Base-by-base conservation (phyloP, 106 monocot species). In the Apostasia ramifera region DNA sequence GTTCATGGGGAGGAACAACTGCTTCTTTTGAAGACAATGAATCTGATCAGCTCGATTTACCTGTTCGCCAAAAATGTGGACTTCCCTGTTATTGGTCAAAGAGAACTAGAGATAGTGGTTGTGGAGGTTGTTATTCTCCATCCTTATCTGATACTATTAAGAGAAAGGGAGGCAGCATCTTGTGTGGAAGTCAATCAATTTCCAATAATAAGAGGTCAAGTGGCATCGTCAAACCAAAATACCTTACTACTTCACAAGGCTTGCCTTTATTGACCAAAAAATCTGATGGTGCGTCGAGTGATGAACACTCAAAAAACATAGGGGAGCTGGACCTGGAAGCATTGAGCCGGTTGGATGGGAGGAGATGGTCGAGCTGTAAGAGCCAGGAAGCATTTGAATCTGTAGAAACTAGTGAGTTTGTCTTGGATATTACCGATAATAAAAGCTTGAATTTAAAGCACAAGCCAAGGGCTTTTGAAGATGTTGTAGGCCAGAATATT, bases 301-400 rank as follows among this genome's bases (percentile, higher is more conserved):
- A 97, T 77, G 89, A 87, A 12, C 58, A 81, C 26, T 89, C 87
- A 26, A 89, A 76, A 70, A 92, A 89, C 63, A 79, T 82, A 57
- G 97, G 79, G 52, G 97, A 92, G 73, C 84, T 97, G 80, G 87
- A 97, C 59, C 75, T 97, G 76, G 92, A 97, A 66, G 89, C 82
- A 44, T 70, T 78, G 45, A 95, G 88, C 66, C 76, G 94, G 39
- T 74, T 95, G 57, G 95, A 95, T 78, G 95, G 95, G 62, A 80
- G 75, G 48, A 81, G 85, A 78, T 95, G 95, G 91, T 95, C 95
- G 52, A 86, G 75, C 71, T 95, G 86, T 56, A 87, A 80, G 91
- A 95, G 86, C 69, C 80, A 84, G 73, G 95, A 95, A 37, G 81
- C 56, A 14, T 12, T 77, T 11, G 83, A 85, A 52, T 13, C 74